phyloP scores from a whole-genome alignment of 495 filamentous ascomycete species.

The Penicillium pancosmium region DNA sequence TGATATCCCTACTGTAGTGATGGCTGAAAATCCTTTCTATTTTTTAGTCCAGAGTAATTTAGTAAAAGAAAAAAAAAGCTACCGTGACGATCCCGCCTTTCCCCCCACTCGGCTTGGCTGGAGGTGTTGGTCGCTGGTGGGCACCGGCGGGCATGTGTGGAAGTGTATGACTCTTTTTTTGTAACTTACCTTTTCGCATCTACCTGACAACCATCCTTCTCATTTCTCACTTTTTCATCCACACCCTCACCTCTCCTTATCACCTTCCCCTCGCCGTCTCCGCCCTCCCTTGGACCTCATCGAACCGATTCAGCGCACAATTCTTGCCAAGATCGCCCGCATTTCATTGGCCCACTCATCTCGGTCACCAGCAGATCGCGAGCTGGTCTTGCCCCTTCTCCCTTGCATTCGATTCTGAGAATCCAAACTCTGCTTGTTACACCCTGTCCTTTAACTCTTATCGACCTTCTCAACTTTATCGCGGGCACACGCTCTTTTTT shows the following conservation, averaged over 20 bases:
- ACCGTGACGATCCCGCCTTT: conserved; percentile 1
- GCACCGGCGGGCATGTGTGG: background rate
- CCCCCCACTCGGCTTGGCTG: conserved; percentile 13
- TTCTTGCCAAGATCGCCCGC: conserved; percentile 27
- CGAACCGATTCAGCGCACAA: conserved; percentile 12
- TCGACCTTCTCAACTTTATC: background rate
- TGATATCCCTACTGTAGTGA: too few relatives aligned
- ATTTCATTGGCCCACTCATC: conserved; percentile 26
- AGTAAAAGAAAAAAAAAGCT: background rate
- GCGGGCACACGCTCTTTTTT: conserved; percentile 11
- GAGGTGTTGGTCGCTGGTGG: background rate
- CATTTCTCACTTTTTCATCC: conserved; percentile 2
- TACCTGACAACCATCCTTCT: background rate
- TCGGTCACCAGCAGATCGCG: conserved; percentile 28
- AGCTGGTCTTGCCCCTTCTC: conserved; percentile 26
- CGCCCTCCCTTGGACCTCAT: background rate
- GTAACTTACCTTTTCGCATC: too few relatives aligned
- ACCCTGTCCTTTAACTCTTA: conserved; percentile 13
- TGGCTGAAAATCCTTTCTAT: too few relatives aligned
- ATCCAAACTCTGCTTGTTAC: conserved; percentile 14
- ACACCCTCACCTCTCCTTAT: background rate
- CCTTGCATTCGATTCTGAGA: conserved; percentile 25
- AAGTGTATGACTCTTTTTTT: background rate
- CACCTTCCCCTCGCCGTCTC: conserved; percentile 1
- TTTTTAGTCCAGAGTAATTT: background rate